A percentile compares a stretch with the other conserved stretches of the same genome.
Evolutionary conservation across 352 stramenopile genomes (phyloP).

Genomic region (Phytophthora pistaciae): DNA sequence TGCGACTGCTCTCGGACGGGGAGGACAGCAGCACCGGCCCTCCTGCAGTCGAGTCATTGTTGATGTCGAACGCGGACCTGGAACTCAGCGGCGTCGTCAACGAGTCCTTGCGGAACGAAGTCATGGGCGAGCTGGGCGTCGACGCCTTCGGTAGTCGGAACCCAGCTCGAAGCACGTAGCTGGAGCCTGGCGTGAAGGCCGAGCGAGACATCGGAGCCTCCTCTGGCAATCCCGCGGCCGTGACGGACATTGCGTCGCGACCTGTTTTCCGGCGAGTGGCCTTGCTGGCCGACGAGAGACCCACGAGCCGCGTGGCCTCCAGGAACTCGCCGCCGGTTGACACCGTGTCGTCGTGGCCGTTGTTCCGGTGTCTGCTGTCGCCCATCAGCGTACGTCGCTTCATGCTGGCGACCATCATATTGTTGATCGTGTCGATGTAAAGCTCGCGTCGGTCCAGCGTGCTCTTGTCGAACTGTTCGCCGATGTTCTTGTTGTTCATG

Average conservation of each 20-base stretch:
- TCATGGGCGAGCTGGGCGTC: conserved; percentile 37
- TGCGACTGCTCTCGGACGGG: conserved; percentile 23
- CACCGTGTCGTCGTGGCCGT: conserved; percentile 28
- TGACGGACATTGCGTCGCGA: conserved; percentile 39
- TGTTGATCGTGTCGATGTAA: conserved; percentile 82
- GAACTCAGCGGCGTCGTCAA: conserved; percentile 30
- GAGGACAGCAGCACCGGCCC: conserved; percentile 14
- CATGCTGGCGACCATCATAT: conserved; percentile 80
- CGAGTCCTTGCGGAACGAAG: conserved; percentile 29
- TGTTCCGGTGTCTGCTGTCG: conserved; percentile 26
- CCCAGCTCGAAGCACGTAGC: conserved; percentile 61
- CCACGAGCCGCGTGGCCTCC: conserved; percentile 58
- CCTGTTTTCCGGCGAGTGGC: conserved; percentile 35
- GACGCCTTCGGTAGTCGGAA: conserved; percentile 66
- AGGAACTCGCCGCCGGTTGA: conserved; percentile 46
- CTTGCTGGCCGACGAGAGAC: conserved; percentile 22
- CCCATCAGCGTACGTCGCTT: conserved; percentile 70
- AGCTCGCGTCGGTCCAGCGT: conserved; percentile 80
- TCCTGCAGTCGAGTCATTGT: conserved; percentile 17
- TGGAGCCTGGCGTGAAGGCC: conserved; percentile 49
- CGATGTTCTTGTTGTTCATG: conserved; percentile 92
- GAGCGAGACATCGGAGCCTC: conserved; percentile 38
- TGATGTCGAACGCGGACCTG: conserved; percentile 34
- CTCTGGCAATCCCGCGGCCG: conserved; percentile 36
- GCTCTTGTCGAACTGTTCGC: conserved; percentile 89